These are phyloP conservation scores for Quercus engelmannii DNA, from an alignment of 306 rosid species.

Conservation along the genomic window DNA sequence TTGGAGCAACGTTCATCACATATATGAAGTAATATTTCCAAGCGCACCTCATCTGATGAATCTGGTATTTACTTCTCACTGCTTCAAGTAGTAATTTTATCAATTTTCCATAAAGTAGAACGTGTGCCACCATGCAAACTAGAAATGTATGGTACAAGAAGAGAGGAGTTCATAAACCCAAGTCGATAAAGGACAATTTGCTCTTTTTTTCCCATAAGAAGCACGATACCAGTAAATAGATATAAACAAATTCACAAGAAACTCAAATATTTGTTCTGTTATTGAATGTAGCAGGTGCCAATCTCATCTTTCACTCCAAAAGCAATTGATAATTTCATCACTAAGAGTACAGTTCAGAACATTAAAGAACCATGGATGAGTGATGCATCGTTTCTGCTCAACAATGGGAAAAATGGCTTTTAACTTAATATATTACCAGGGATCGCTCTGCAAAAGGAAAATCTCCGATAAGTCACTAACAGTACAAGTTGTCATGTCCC, in stretches of 20 bases:
- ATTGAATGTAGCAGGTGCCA: not conserved
- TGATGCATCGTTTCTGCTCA: slow-evolving; percentile 18
- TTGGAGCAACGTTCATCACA: not conserved
- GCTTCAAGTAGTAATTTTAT: not conserved
- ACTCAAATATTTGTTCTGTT: not conserved
- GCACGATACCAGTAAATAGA: not conserved
- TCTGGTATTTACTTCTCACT: not conserved
- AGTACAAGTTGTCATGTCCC: slow-evolving; percentile 10
- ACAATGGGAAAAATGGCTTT: slow-evolving; percentile 1
- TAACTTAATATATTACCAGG: slow-evolving; percentile 5
- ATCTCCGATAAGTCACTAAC: slow-evolving; percentile 17
- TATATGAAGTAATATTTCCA: not conserved
- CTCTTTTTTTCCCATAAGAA: not conserved
- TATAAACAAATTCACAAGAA: not conserved
- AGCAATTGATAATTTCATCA: not conserved
- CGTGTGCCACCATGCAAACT: not conserved
- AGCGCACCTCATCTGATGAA: not conserved
- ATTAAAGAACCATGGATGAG: not conserved
- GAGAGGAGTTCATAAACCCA: not conserved
- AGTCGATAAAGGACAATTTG: not conserved
- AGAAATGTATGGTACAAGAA: not conserved
- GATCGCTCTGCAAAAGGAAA: slow-evolving; percentile 2
- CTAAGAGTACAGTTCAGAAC: not conserved
- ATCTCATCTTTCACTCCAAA: not conserved
- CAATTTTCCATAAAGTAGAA: not conserved